These are phyloP conservation scores for Pythium sp. DNA, from an alignment of 352 stramenopile species.

Conservation along the genomic window DNA sequence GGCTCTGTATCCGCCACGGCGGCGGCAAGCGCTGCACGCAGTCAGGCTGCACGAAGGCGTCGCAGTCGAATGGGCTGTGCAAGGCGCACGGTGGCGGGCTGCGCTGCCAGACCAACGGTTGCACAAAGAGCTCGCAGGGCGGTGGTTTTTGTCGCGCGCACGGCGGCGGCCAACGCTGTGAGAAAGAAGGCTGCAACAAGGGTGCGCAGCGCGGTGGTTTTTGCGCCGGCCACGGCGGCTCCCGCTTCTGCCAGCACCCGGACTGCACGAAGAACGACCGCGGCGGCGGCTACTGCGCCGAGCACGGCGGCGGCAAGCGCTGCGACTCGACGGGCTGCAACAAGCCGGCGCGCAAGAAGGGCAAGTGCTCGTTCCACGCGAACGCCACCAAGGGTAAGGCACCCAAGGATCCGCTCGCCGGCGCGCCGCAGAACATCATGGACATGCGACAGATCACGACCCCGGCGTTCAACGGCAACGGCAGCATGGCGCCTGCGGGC, in stretches of 20 bases:
- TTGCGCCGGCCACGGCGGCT: slow-evolving; percentile 80
- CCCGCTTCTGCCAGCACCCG: slow-evolving; percentile 76
- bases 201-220: slow-evolving; percentile 77
- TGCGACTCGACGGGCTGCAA: slow-evolving; percentile 77
- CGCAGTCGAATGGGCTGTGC: slow-evolving; percentile 83
- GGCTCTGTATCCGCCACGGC: slow-evolving; percentile 18
- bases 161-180: slow-evolving; percentile 78
- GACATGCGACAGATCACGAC: slow-evolving; percentile 82
- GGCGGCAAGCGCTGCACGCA: slow-evolving; percentile 70
- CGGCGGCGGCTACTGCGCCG: slow-evolving; percentile 80
- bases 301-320: slow-evolving; percentile 83
- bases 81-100: slow-evolving; percentile 81
- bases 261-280: slow-evolving; percentile 89
- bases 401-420: slow-evolving; percentile 42
- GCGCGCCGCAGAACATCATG: slow-evolving; percentile 63
- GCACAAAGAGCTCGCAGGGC: slow-evolving; percentile 81
- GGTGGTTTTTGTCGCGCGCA: slow-evolving; percentile 85
- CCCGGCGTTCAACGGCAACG: slow-evolving; percentile 39
- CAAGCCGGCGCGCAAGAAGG: slow-evolving; percentile 81
- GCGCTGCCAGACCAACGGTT: slow-evolving; percentile 67
- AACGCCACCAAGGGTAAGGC: slow-evolving; percentile 73
- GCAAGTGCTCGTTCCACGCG: slow-evolving; percentile 85
- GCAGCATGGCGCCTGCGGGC: slow-evolving; percentile 14
- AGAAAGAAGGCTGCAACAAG: slow-evolving; percentile 83
- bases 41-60: slow-evolving; percentile 74